Conservation (phyloP, 345 rosid genomes). For the Lepidium sativum region DNA sequence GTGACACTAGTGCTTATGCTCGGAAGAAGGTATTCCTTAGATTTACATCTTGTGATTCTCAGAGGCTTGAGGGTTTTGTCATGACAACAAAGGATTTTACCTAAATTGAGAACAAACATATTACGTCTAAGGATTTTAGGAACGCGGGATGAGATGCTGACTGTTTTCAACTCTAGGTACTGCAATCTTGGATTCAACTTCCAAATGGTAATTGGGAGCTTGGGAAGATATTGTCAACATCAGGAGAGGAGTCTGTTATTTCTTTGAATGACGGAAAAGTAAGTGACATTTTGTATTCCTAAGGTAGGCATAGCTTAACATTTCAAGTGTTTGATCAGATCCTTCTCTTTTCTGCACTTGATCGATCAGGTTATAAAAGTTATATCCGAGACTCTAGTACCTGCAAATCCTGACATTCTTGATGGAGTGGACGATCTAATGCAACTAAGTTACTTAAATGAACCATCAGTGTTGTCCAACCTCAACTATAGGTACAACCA, state of each 20-base stretch:
- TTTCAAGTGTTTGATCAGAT: conserved; percentile 12
- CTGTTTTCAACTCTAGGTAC: conserved; percentile 46
- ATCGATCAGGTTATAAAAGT: conserved; percentile 53
- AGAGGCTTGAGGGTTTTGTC: not conserved
- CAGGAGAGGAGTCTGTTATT: conserved; percentile 60
- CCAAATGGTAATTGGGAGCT: conserved; percentile 86
- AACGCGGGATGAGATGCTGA: conserved; percentile 4
- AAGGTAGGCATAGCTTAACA: not conserved
- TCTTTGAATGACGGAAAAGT: conserved; percentile 75
- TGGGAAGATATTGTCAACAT: conserved; percentile 58
- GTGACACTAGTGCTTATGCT: conserved; percentile 60
- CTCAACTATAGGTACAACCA: conserved; percentile 80
- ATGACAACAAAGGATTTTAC: not conserved
- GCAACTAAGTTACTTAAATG: conserved; percentile 97
- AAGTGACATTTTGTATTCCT: conserved; percentile 26
- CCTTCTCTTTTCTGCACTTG: not conserved
- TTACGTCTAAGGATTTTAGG: not conserved
- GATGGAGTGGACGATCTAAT: conserved; percentile 97
- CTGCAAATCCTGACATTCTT: conserved; percentile 97
- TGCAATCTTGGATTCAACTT: conserved; percentile 83
- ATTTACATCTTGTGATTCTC: not conserved
- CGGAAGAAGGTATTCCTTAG: conserved; percentile 57
- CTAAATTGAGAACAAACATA: not conserved
- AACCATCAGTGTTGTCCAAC: conserved; percentile 90
- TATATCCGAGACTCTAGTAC: conserved; percentile 59